Percentiles rank a stretch among this genome's conserved stretches.
Conservation (phyloP, 106 monocot genomes). For the Allium fistulosum region DNA sequence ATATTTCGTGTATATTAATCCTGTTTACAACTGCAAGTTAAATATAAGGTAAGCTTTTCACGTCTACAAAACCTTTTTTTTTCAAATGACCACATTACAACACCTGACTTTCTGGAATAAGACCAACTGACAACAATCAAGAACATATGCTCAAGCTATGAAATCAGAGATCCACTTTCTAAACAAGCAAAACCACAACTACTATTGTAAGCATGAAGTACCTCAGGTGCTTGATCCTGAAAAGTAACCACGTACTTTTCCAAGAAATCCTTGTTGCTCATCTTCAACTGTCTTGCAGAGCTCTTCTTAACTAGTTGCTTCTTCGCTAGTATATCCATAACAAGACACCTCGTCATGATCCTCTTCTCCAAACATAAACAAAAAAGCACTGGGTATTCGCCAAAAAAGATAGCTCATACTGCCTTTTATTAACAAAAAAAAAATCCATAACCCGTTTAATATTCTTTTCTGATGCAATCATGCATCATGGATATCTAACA, state of each 20-base stretch:
- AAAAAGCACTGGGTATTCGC: constrained; percentile 6
- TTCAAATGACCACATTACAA: too few species aligned
- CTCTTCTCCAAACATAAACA: constrained; percentile 30
- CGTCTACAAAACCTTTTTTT: too few species aligned
- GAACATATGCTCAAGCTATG: too few species aligned
- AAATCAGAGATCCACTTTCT: too few species aligned
- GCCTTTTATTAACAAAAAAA: constrained; percentile 6
- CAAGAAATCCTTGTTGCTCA: constrained; percentile 2
- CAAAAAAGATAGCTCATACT: background rate
- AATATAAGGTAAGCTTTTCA: too few species aligned
- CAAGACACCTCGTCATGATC: constrained; percentile 28
- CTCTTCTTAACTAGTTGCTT: background rate
- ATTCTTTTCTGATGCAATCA: constrained; percentile 20
- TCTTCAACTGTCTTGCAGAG: background rate
- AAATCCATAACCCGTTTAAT: constrained; percentile 19
- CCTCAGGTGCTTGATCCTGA: constrained; percentile 1
- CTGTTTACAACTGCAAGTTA: too few species aligned
- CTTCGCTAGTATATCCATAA: constrained; percentile 8
- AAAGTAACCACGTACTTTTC: constrained; percentile 12
- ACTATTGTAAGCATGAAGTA: background rate
- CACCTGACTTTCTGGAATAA: too few species aligned
- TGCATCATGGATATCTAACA: constrained; percentile 19
- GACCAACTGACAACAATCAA: too few species aligned
- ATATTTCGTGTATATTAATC: too few species aligned
- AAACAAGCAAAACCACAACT: background rate